Percentiles rank a stretch among this genome's conserved stretches.
Conservation (phyloP, 2,329 filamentous ascomycete species). For the Fusarium ramigenum region DNA sequence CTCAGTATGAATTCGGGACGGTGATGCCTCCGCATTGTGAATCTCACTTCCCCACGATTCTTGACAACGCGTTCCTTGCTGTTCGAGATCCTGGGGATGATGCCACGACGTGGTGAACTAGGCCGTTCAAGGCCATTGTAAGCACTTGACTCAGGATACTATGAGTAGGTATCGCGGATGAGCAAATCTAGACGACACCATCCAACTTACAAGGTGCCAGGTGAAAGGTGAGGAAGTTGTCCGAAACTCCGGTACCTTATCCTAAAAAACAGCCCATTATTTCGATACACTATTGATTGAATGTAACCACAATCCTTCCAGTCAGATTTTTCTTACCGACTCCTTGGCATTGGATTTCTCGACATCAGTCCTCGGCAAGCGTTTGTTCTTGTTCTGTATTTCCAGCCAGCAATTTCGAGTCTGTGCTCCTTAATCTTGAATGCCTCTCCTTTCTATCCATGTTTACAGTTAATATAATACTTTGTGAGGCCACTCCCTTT, state of each 20-base stretch:
- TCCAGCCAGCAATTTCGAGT: neutral
- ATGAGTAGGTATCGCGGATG: neutral
- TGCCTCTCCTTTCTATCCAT: too few species aligned
- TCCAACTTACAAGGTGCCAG: neutral
- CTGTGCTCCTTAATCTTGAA: neutral
- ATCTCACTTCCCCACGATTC: constrained; percentile 7
- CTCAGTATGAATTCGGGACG: neutral
- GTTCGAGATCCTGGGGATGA: constrained; percentile 11
- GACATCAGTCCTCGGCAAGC: neutral
- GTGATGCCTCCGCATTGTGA: constrained; percentile 11
- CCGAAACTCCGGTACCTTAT: neutral
- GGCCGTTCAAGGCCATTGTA: neutral
- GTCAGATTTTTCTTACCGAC: neutral
- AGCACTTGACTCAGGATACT: neutral
- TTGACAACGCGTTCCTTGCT: neutral
- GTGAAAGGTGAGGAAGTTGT: constrained; percentile 8
- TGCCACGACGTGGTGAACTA: neutral
- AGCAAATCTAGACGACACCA: neutral
- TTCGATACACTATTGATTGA: neutral
- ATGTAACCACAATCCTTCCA: constrained; percentile 1
- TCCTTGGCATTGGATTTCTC: neutral
- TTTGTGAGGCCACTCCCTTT: neutral
- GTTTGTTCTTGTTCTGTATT: neutral
- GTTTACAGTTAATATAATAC: neutral
- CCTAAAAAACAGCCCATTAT: neutral